A percentile compares a stretch with the other conserved stretches of the same genome.
These are phyloP conservation scores for Penicillium tannophilum DNA, from an alignment of 495 filamentous ascomycete species.

Conservation along the genomic window DNA sequence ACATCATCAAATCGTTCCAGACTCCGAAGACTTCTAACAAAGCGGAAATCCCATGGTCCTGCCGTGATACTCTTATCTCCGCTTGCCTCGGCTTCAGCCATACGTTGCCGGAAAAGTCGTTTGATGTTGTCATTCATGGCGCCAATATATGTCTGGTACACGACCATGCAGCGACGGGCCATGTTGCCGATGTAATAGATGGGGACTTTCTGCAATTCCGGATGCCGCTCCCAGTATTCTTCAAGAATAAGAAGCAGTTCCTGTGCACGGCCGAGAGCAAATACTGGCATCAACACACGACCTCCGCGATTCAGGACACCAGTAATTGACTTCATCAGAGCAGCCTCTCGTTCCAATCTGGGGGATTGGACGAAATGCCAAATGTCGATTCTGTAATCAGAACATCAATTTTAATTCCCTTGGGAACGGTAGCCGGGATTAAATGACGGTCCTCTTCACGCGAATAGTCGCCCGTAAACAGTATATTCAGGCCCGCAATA, in stretches of 20 bases:
- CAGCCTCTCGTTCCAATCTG: conserved; percentile 85
- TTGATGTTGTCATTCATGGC: conserved; percentile 99
- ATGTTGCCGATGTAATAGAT: conserved; percentile 97
- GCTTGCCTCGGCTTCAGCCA: conserved; percentile 80
- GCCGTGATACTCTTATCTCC: conserved; percentile 69
- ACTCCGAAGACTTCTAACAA: conserved; percentile 84
- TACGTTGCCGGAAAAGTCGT: conserved; percentile 78
- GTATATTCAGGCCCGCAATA: conserved; percentile 91
- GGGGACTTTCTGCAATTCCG: conserved; percentile 82
- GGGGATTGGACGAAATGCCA: conserved; percentile 87
- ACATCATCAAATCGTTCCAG: conserved; percentile 96
- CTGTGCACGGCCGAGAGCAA: conserved; percentile 90
- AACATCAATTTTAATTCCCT: conserved; percentile 84
- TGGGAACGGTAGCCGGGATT: conserved; percentile 85
- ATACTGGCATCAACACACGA: conserved; percentile 91
- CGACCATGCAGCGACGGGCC: conserved; percentile 94
- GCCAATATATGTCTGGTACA: conserved; percentile 95
- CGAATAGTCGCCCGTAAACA: conserved; percentile 97
- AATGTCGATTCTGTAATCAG: conserved; percentile 98
- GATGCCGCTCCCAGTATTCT: conserved; percentile 91
- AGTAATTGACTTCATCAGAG: conserved; percentile 93
- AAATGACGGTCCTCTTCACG: conserved; percentile 93
- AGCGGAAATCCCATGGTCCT: conserved; percentile 96
- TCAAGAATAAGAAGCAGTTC: conserved; percentile 93
- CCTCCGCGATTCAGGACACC: conserved; percentile 86